These are phyloP conservation scores for Platanus orientalis DNA, from an alignment of 164 flowering plant species.

Conservation along the genomic window DNA sequence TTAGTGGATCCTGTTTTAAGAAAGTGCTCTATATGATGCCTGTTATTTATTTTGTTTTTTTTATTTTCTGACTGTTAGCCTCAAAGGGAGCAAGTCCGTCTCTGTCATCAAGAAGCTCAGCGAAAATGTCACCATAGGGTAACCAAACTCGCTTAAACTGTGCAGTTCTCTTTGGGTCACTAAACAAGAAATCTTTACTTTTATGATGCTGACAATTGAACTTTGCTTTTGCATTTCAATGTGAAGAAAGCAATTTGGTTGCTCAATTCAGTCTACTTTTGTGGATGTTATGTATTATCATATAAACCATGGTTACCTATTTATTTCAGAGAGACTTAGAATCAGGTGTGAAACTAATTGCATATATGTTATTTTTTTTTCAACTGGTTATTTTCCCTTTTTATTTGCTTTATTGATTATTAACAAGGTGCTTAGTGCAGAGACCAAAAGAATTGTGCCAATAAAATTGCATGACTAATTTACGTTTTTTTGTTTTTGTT, in stretches of 20 bases:
- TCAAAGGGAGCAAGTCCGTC: constrained; percentile 60
- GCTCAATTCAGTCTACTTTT: background rate
- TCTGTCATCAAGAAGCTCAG: constrained; percentile 61
- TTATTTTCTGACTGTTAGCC: constrained; percentile 27
- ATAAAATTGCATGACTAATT: too few species aligned
- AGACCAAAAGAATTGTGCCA: background rate
- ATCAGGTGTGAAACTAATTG: too few species aligned
- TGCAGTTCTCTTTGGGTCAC: constrained; percentile 2
- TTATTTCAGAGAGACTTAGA: background rate
- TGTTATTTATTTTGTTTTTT: constrained; percentile 3
- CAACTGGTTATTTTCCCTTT: background rate
- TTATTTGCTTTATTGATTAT: background rate
- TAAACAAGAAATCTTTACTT: background rate
- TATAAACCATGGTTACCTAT: background rate
- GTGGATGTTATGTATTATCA: background rate
- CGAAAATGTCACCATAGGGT: constrained; percentile 76
- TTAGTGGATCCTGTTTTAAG: background rate
- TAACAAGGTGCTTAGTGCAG: too few species aligned
- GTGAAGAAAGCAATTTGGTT: background rate
- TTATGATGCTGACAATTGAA: background rate
- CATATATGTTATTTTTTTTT: too few species aligned
- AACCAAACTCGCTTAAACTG: background rate
- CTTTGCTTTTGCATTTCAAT: background rate
- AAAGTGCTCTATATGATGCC: background rate
- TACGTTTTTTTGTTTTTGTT: background rate